Percentiles rank a stretch among this genome's conserved stretches.
These are phyloP conservation scores for Coemansia sp. DNA, from an alignment of 192 early-diverging fungal genomes.

Conservation along the genomic window DNA sequence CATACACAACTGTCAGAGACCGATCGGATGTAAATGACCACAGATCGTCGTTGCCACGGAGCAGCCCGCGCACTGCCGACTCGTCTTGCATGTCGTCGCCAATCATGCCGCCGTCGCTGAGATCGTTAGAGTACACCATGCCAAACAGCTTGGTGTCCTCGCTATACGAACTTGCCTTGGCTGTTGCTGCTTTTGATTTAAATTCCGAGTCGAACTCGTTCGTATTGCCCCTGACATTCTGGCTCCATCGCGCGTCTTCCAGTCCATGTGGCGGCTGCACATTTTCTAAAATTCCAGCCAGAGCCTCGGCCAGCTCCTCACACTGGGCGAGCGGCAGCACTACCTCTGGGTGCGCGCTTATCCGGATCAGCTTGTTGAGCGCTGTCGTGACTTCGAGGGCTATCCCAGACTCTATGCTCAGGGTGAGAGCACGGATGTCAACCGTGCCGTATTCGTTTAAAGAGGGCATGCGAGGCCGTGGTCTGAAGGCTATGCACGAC, in stretches of 20 bases:
- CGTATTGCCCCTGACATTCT: neutral
- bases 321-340: conserved; percentile 57
- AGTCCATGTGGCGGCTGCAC: conserved; percentile 5
- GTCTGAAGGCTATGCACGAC: conserved; percentile 54
- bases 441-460: conserved; percentile 56
- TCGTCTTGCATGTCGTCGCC: conserved; percentile 45
- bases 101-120: conserved; percentile 23
- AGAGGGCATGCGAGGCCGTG: conserved; percentile 52
- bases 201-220: neutral
- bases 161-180: conserved; percentile 14
- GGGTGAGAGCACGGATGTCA: conserved; percentile 71
- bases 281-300: conserved; percentile 60
- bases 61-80: conserved; percentile 33
- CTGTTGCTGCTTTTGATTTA: neutral
- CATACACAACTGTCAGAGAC: conserved; percentile 38
- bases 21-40: conserved; percentile 52
- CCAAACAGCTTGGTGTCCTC: conserved; percentile 29
- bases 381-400: conserved; percentile 70
- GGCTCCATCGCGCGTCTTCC: neutral
- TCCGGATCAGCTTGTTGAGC: conserved; percentile 64
- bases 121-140: conserved; percentile 9
- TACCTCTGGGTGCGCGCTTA: conserved; percentile 55
- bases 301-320: conserved; percentile 64
- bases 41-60: conserved; percentile 33
- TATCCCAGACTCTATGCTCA: conserved; percentile 77